Conservation (phyloP, 2,329 filamentous ascomycete species). For the Diplodia corticola region DNA sequence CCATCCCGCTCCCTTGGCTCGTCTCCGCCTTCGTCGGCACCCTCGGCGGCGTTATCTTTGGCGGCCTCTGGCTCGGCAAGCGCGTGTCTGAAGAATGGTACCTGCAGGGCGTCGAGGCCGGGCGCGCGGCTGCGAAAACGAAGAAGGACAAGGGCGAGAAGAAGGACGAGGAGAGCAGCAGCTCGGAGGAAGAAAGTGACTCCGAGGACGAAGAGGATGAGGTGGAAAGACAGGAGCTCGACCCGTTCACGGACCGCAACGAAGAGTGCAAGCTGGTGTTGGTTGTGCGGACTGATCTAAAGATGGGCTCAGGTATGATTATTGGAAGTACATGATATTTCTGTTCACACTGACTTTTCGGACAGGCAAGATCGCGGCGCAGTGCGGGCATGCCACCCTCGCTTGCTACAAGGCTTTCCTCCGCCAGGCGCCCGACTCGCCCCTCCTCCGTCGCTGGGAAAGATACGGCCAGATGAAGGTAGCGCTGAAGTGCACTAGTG, state of each 20-base stretch:
- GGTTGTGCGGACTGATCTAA: conserved; percentile 88
- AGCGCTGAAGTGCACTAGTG: conserved; percentile 77
- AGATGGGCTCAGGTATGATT: conserved; percentile 87
- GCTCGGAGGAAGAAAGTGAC: conserved; percentile 43
- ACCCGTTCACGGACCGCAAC: conserved; percentile 47
- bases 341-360: conserved; percentile 11
- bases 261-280: conserved; percentile 96
- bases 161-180: conserved; percentile 39
- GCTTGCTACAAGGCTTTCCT: conserved; percentile 90
- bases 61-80: conserved; percentile 8
- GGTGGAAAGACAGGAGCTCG: conserved; percentile 38
- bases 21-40: conserved; percentile 9
- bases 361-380: conserved; percentile 94
- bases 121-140: conserved; percentile 26
- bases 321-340: background rate
- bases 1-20: conserved; percentile 14
- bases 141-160: conserved; percentile 23
- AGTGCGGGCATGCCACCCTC: conserved; percentile 93
- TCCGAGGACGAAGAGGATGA: conserved; percentile 35
- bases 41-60: conserved; percentile 16
- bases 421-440: conserved; percentile 54
- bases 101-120: conserved; percentile 6
- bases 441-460: conserved; percentile 82
- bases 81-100: conserved; percentile 14
- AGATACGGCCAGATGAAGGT: conserved; percentile 86